A percentile compares a stretch with the other conserved stretches of the same genome.
These are phyloP conservation scores for Phytophthora boehmeriae DNA, from an alignment of 352 stramenopile genomes.

Conservation along the genomic window DNA sequence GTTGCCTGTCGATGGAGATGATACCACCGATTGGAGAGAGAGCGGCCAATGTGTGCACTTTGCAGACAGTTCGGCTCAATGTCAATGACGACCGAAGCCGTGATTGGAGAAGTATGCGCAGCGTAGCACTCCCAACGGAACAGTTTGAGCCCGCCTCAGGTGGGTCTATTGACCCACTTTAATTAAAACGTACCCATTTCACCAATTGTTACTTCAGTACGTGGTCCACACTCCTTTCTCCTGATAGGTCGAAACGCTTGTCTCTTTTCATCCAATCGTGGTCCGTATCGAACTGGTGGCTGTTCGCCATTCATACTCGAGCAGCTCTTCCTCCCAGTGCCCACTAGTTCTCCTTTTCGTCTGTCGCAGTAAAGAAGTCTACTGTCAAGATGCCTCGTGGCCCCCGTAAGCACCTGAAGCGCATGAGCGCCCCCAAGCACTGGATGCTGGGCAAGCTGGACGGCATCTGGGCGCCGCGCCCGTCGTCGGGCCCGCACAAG, in stretches of 20 bases:
- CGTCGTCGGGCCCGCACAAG: constrained; percentile 98
- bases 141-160: too few species aligned
- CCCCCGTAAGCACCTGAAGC: constrained; percentile 90
- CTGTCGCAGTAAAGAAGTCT: constrained; percentile 34
- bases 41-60: too few species aligned
- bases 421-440: constrained; percentile 87
- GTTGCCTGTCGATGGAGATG: constrained; percentile 6
- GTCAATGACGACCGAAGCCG: too few species aligned
- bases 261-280: too few species aligned
- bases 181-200: too few species aligned
- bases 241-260: background rate
- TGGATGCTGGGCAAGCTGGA: constrained; percentile 92
- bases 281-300: background rate
- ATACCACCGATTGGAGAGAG: too few species aligned
- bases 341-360: constrained; percentile 68
- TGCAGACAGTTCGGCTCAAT: too few species aligned
- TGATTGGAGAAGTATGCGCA: too few species aligned
- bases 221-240: background rate
- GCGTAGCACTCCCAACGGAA: too few species aligned
- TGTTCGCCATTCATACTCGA: background rate
- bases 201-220: too few species aligned
- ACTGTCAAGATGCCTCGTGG: constrained; percentile 79
- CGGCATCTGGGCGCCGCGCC: constrained; percentile 93
- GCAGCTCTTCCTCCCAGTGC: background rate
- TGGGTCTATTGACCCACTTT: too few species aligned